A percentile compares a stretch with the other conserved stretches of the same genome.
phyloP scores from a whole-genome alignment of 805 yeast genomes.

The Lachancea sp. region DNA sequence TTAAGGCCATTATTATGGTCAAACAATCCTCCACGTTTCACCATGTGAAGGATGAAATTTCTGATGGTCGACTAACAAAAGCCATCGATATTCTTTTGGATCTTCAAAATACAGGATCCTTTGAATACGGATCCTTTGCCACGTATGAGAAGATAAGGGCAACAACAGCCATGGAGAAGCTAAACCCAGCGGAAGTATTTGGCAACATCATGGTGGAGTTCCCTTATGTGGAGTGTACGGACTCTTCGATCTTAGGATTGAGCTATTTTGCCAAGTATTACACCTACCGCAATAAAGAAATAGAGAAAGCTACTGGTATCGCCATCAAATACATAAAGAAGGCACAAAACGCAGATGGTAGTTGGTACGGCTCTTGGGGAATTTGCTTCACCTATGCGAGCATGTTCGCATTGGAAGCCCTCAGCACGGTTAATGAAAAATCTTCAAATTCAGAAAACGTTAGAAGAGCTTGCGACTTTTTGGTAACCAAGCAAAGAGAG shows the following conservation, averaged over 20 bases:
- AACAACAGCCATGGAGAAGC: conserved; percentile 61
- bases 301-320: conserved; percentile 58
- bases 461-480: conserved; percentile 75
- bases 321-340: conserved; percentile 68
- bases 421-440: conserved; percentile 57
- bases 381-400: conserved; percentile 92
- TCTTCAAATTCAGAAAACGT: conserved; percentile 61
- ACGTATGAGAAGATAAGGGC: conserved; percentile 86
- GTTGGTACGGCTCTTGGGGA: conserved; percentile 99
- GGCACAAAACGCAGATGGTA: conserved; percentile 73
- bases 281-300: conserved; percentile 59
- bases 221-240: conserved; percentile 97
- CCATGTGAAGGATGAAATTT: conserved; percentile 46
- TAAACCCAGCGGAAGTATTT: conserved; percentile 97
- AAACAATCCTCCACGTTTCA: conserved; percentile 51
- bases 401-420: conserved; percentile 96
- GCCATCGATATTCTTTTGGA: conserved; percentile 72
- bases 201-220: conserved; percentile 98
- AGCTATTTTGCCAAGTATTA: conserved; percentile 65
- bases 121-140: conserved; percentile 87
- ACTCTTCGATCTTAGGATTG: conserved; percentile 85
- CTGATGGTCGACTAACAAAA: conserved; percentile 47
- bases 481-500: conserved; percentile 61
- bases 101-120: conserved; percentile 72
- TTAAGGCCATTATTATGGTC: conserved; percentile 91